These are phyloP conservation scores for Fagus sylvatica DNA, from an alignment of 306 rosid genomes.

Conservation along the genomic window DNA sequence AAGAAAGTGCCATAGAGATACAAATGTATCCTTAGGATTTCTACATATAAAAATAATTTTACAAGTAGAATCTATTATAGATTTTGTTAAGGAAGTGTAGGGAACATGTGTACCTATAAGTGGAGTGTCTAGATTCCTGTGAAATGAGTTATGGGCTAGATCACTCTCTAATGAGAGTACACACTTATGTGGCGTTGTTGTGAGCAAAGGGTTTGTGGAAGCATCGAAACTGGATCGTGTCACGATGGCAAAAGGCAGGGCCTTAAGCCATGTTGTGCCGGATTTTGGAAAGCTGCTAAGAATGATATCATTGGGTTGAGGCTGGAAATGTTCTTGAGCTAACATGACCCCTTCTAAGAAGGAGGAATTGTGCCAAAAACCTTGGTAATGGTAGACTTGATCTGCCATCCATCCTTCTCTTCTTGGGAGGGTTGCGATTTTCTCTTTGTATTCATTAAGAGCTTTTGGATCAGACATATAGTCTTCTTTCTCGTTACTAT, in stretches of 20 bases:
- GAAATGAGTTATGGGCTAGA: too few species aligned
- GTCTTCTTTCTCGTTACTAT: too few species aligned
- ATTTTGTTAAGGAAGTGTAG: too few species aligned
- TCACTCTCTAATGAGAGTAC: too few species aligned
- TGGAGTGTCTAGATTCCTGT: too few species aligned
- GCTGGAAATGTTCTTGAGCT: constrained; percentile 18
- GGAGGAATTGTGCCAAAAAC: constrained; percentile 8
- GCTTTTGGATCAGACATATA: background rate
- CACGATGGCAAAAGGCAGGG: constrained; percentile 20
- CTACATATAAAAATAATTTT: too few species aligned
- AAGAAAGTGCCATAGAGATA: too few species aligned
- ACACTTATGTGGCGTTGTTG: background rate
- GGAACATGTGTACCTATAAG: too few species aligned
- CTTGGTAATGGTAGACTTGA: constrained; percentile 22
- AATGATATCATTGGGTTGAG: constrained; percentile 16
- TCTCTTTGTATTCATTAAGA: background rate
- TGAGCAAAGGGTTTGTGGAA: constrained; percentile 16
- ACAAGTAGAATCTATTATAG: too few species aligned
- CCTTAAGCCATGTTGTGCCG: constrained; percentile 40
- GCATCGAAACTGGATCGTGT: background rate
- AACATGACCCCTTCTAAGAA: constrained; percentile 1
- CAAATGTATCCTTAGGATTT: too few species aligned
- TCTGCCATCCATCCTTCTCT: background rate
- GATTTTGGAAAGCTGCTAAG: constrained; percentile 22
- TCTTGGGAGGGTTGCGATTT: background rate